Evolutionary conservation across 495 filamentous ascomycete genomes (phyloP).

Genomic region (Chlorociboria aeruginascens): DNA sequence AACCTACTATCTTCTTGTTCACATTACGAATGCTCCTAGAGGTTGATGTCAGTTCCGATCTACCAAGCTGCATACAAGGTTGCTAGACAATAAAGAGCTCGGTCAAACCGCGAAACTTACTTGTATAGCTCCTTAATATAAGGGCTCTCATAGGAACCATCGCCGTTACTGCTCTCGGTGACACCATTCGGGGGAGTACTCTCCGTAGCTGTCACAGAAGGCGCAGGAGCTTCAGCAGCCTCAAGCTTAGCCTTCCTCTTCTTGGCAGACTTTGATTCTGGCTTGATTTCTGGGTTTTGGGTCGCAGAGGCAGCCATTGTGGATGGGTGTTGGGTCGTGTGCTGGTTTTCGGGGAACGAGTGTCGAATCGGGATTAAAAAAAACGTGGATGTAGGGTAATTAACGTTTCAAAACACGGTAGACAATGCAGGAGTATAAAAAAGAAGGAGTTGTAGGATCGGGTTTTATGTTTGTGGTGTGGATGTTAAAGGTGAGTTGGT

Average conservation of each 20-base stretch:
- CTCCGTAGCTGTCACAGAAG: conserved; percentile 27
- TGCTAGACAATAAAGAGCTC: neutral
- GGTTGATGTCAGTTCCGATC: conserved; percentile 14
- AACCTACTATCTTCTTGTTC: conserved; percentile 76
- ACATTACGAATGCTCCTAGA: conserved; percentile 71
- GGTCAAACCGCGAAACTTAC: conserved; percentile 34
- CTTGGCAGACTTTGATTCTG: conserved; percentile 54
- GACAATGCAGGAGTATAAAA: too few relatives aligned
- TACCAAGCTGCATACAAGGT: neutral
- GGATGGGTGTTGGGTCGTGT: neutral
- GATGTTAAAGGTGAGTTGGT: too few relatives aligned
- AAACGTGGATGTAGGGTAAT: neutral
- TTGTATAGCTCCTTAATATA: conserved; percentile 81
- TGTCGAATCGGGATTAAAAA: neutral
- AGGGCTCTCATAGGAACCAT: conserved; percentile 50
- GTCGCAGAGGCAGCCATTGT: conserved; percentile 37
- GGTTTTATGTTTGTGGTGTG: too few relatives aligned
- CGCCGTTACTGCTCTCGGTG: conserved; percentile 33
- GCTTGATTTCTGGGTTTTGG: conserved; percentile 35
- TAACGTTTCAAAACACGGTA: too few relatives aligned
- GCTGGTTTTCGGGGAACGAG: neutral
- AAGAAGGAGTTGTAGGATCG: too few relatives aligned
- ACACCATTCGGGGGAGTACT: conserved; percentile 23
- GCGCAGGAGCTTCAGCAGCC: conserved; percentile 33
- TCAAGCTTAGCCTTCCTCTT: conserved; percentile 61